Percentiles rank a stretch among this genome's conserved stretches.
These are phyloP conservation scores for Drechslerella stenobrocha DNA, from an alignment of 2,329 filamentous ascomycete genomes.

Conservation along the genomic window DNA sequence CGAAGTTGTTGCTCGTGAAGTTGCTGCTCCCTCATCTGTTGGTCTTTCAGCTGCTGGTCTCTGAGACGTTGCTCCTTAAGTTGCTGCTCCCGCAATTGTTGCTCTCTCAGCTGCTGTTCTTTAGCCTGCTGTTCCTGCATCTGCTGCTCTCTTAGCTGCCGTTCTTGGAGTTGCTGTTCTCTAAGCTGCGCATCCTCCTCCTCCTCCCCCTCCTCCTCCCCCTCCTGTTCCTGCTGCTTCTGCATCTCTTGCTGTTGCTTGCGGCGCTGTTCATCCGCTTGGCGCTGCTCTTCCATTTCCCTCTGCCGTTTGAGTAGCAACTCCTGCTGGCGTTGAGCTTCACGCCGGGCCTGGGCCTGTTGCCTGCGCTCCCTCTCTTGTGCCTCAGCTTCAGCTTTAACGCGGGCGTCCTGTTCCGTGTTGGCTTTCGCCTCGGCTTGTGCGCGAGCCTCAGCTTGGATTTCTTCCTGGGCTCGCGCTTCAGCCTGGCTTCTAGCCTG, in stretches of 20 bases:
- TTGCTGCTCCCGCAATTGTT: constrained; percentile 31
- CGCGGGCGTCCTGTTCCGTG: no score
- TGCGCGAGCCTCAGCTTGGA: no score
- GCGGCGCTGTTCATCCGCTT: constrained; percentile 33
- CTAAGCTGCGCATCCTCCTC: constrained; percentile 9
- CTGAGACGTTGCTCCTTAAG: constrained; percentile 19
- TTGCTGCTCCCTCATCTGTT: constrained; percentile 4
- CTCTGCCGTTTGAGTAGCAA: constrained; percentile 37
- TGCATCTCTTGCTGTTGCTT: constrained; percentile 7
- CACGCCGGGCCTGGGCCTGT: constrained; percentile 21
- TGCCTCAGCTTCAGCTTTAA: no score
- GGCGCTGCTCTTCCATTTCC: constrained; percentile 44
- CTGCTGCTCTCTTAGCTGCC: constrained; percentile 15
- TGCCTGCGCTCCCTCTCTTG: constrained; percentile 5
- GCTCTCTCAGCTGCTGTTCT: constrained; percentile 26
- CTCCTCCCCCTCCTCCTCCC: constrained; percentile 15
- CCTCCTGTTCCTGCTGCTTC: constrained; percentile 21
- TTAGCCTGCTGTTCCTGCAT: constrained; percentile 13
- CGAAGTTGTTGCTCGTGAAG: neutral
- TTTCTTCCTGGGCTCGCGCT: no score
- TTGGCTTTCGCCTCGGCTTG: no score
- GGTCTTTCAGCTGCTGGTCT: constrained; percentile 15
- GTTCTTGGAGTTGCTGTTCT: constrained; percentile 22
- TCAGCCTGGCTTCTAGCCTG: constrained; percentile 2
- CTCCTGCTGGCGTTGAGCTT: constrained; percentile 43